Evolutionary conservation across 2,329 filamentous ascomycete genomes (phyloP).

Genomic region (Cercospora sp.): DNA sequence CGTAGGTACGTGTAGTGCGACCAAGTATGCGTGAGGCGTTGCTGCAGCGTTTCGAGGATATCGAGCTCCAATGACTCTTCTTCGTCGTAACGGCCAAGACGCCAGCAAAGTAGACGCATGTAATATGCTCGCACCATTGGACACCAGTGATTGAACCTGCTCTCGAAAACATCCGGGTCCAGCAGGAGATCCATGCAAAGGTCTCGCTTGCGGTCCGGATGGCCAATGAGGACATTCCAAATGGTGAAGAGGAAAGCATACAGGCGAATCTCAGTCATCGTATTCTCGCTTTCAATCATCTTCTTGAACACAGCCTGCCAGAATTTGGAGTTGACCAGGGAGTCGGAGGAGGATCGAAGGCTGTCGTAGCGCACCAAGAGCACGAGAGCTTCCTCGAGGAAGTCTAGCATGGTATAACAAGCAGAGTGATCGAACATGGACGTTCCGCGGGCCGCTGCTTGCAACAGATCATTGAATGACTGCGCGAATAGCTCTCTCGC

Average conservation of each 20-base stretch:
- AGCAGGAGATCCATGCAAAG: conserved; percentile 77
- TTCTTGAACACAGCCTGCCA: conserved; percentile 79
- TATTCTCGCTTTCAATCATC: conserved; percentile 82
- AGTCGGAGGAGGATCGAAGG: conserved; percentile 44
- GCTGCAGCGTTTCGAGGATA: conserved; percentile 68
- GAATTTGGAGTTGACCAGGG: conserved; percentile 74
- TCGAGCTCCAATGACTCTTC: conserved; percentile 45
- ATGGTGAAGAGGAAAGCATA: conserved; percentile 78
- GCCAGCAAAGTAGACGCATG: conserved; percentile 88
- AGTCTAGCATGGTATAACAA: conserved; percentile 88
- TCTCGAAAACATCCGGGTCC: conserved; percentile 71
- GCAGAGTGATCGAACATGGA: conserved; percentile 80
- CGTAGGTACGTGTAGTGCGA: conserved; percentile 76
- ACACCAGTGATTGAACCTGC: conserved; percentile 90
- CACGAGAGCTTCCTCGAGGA: conserved; percentile 76
- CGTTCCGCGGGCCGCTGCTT: conserved; percentile 71
- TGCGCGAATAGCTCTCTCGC: conserved; percentile 73
- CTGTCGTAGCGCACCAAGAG: conserved; percentile 65
- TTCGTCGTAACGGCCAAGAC: conserved; percentile 75
- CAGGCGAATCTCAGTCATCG: conserved; percentile 83
- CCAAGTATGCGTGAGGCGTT: conserved; percentile 72
- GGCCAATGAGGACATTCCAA: conserved; percentile 71
- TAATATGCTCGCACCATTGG: conserved; percentile 93
- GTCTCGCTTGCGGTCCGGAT: conserved; percentile 66
- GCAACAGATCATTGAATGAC: conserved; percentile 71